Conservation (phyloP, 2,329 filamentous ascomycete species). For the Diaporthe caulivora region DNA sequence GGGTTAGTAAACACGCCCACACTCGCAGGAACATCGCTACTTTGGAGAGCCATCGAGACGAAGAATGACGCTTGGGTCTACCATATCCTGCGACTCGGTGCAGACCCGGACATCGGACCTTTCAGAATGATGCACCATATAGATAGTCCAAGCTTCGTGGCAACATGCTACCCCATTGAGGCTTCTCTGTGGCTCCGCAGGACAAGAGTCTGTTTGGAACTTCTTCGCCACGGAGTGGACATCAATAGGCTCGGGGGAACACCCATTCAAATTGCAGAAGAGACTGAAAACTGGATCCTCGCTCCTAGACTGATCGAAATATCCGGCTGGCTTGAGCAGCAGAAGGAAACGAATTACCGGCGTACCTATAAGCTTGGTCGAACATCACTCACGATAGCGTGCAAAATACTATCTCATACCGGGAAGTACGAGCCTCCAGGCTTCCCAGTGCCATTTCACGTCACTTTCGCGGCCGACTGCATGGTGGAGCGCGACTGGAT, state of each 20-base stretch:
- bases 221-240: not conserved
- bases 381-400: not conserved
- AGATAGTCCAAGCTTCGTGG: not conserved
- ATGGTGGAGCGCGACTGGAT: not conserved
- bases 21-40: not conserved
- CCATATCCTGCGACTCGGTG: not conserved
- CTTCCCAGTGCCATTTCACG: not conserved
- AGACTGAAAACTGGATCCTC: not conserved
- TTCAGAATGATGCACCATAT: not conserved
- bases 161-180: not conserved
- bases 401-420: not conserved
- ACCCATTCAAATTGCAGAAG: not conserved
- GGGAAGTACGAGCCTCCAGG: not conserved
- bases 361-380: no score
- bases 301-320: not conserved
- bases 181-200: not conserved
- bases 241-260: no score
- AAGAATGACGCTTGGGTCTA: not conserved
- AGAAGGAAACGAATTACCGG: no score
- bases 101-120: not conserved
- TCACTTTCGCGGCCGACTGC: rapidly evolving
- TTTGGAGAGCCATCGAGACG: not conserved
- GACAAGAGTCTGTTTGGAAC: not conserved
- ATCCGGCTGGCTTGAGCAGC: not conserved
- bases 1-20: not conserved